These are phyloP conservation scores for Antrodiella citrinella DNA, from an alignment of 768 basidiomycete species.

Conservation along the genomic window DNA sequence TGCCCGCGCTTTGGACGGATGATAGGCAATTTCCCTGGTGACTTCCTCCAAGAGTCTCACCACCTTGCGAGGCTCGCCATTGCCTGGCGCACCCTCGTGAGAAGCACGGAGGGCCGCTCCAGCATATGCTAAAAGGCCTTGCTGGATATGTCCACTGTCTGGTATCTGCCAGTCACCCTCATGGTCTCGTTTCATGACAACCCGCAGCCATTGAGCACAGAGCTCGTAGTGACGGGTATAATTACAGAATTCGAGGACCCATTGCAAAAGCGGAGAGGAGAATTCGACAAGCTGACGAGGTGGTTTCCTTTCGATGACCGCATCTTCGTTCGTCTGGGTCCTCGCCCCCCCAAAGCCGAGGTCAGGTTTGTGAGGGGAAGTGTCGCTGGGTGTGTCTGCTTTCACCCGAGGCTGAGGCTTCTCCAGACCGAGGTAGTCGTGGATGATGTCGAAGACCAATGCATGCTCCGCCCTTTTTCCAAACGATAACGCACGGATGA, in stretches of 20 bases:
- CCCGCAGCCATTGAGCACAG: constrained; percentile 49
- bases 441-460: constrained; percentile 58
- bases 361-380: no score
- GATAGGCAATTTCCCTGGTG: neutral
- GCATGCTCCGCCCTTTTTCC: constrained; percentile 53
- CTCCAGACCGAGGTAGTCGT: constrained; percentile 55
- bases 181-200: constrained; percentile 37
- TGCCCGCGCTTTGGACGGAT: neutral
- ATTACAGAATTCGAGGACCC: constrained; percentile 51
- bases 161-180: neutral
- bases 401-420: constrained; percentile 31
- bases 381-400: no score
- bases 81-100: neutral
- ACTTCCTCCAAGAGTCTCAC: no score
- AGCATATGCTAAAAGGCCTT: neutral
- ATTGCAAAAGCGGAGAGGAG: constrained; percentile 28
- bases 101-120: neutral
- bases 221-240: constrained; percentile 36
- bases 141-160: neutral
- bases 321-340: no score
- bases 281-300: no score
- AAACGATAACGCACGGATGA: constrained; percentile 46
- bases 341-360: no score
- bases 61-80: neutral
- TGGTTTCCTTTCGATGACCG: constrained; percentile 34